phyloP scores from a whole-genome alignment of 2,329 filamentous ascomycete genomes.

The Claviceps capensis region DNA sequence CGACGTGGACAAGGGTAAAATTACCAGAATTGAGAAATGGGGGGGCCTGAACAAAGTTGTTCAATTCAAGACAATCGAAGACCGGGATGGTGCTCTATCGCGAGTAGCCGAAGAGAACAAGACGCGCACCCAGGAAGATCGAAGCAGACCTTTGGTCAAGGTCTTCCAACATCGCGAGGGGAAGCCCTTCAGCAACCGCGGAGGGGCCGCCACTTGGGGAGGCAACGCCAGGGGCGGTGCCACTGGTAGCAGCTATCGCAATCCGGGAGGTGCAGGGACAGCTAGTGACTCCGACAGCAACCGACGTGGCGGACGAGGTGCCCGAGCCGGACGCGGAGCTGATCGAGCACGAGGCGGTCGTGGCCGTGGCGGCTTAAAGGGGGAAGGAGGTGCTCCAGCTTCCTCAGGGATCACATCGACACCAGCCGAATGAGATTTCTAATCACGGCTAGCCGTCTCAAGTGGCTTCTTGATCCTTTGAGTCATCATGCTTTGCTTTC shows the following conservation, averaged over 20 bases:
- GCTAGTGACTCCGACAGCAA: slow-evolving; percentile 55
- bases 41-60: slow-evolving; percentile 72
- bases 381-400: slow-evolving; percentile 41
- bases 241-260: slow-evolving; percentile 63
- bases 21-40: slow-evolving; percentile 65
- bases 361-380: slow-evolving; percentile 44
- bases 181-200: slow-evolving; percentile 42
- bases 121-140: slow-evolving; percentile 55
- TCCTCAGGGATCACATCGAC: slow-evolving; percentile 38
- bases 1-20: slow-evolving; percentile 72
- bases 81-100: slow-evolving; percentile 67
- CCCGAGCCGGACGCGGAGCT: slow-evolving; percentile 42
- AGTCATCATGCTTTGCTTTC: background rate
- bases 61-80: slow-evolving; percentile 66
- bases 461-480: background rate
- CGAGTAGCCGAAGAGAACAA: slow-evolving; percentile 65
- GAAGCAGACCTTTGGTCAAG: slow-evolving; percentile 69
- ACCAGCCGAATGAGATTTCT: slow-evolving; percentile 18
- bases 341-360: slow-evolving; percentile 44
- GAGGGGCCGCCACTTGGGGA: slow-evolving; percentile 55
- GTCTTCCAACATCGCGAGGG: slow-evolving; percentile 60
- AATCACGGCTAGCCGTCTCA: background rate
- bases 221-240: slow-evolving; percentile 49
- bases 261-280: slow-evolving; percentile 63
- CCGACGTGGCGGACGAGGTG: slow-evolving; percentile 41